These are phyloP conservation scores for Vigna reflexopilosa DNA, from an alignment of 306 rosid genomes.

Conservation along the genomic window DNA sequence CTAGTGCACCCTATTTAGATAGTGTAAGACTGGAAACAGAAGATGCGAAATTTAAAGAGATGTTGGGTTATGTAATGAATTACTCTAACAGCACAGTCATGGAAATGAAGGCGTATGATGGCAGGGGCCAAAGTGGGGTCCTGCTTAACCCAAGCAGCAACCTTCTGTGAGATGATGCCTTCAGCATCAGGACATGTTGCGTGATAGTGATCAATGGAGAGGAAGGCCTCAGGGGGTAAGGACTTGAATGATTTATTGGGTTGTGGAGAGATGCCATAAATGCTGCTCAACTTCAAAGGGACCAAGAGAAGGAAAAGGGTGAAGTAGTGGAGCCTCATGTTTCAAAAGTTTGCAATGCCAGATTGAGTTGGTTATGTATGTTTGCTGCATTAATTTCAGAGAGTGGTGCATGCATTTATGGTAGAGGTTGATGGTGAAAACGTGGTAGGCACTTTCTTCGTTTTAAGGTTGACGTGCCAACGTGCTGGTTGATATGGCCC, in stretches of 20 bases:
- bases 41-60: conserved; percentile 23
- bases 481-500: conserved; percentile 53
- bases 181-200: conserved; percentile 74
- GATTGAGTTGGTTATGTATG: background rate
- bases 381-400: conserved; percentile 31
- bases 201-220: conserved; percentile 59
- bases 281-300: conserved; percentile 41
- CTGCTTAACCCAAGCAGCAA: conserved; percentile 65
- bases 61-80: conserved; percentile 31
- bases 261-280: conserved; percentile 30
- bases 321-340: conserved; percentile 53
- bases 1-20: background rate
- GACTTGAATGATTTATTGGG: background rate
- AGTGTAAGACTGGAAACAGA: background rate
- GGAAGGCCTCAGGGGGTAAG: conserved; percentile 45
- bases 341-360: conserved; percentile 21
- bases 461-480: conserved; percentile 48
- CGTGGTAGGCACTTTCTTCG: conserved; percentile 62
- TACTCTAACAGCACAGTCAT: conserved; percentile 83
- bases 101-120: conserved; percentile 83
- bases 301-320: conserved; percentile 45
- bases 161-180: conserved; percentile 65
- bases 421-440: conserved; percentile 29
- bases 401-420: conserved; percentile 47
- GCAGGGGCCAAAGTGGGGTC: conserved; percentile 78